Base-by-base conservation (phyloP, 116 monocot species). In the Phalaenopsis hybrid region DNA sequence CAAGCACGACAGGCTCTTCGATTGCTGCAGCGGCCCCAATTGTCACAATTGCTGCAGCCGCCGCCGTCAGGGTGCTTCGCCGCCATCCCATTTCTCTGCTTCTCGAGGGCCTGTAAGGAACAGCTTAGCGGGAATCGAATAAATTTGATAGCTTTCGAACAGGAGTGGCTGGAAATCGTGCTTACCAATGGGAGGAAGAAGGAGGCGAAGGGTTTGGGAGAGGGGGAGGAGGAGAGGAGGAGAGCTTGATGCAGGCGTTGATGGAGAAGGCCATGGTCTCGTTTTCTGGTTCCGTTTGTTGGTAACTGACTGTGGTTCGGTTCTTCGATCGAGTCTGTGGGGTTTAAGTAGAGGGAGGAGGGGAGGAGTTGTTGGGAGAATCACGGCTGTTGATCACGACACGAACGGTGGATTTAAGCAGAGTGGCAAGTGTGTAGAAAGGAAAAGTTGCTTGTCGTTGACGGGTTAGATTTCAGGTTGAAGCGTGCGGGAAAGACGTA, bases 191-290 rank as follows among this genome's bases (percentile, higher is more conserved):
- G 31, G 31, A 28, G 23, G 6, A 9, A 67, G 33, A 10, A 34
- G 49, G 75, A 44, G 81, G 58, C 41, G 75, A 17, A 43, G 81
- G 20, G 31, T 34, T 80, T 48, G 48, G 58, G 11, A 49, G 46
- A 21, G 80, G 55, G 15, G 55, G 15, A 81, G 81, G 73, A 11
- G 72, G 18, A 20, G 48, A 13, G 7, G 44, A 44, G 8, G 81
- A 75, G 33, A 68, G 59, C 13, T 58, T 74, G 81, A 81, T 41
- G 75, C 81, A 81, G 44, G 58, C 41, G 80, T 70, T 80, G 25
- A 81, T 45, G 16, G 58, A 75, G 16, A 81, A 43, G 21, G 58
- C 81, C 81, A 81, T 80, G 31, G 73, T 31, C 37, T 16, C 15
- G 55, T 13, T 55, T 55, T 55, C 55, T 13, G 55, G 55, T 55